These are phyloP conservation scores for Viridothelium virens DNA, from an alignment of 495 filamentous ascomycete species.

Conservation along the genomic window DNA sequence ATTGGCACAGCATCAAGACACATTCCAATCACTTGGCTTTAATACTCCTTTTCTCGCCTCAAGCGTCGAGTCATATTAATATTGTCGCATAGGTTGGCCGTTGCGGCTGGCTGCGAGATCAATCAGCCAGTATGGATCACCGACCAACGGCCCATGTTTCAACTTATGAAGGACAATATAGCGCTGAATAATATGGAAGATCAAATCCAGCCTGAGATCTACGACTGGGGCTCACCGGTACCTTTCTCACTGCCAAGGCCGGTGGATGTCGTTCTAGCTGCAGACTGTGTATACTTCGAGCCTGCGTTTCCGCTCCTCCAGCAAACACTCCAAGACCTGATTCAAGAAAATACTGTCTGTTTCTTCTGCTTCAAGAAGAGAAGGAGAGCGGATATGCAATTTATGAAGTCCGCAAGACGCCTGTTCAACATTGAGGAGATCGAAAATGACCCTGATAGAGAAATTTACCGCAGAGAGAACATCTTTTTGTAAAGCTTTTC, in stretches of 20 bases:
- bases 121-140: constrained; percentile 60
- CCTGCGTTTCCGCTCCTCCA: constrained; percentile 83
- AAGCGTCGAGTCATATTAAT: too few species aligned
- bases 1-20: not conserved
- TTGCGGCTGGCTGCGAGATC: constrained; percentile 51
- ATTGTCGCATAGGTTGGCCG: constrained; percentile 45
- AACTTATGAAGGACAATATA: constrained; percentile 78
- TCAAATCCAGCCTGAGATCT: constrained; percentile 50
- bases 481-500: constrained; percentile 39
- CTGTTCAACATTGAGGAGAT: constrained; percentile 39
- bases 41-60: too few species aligned
- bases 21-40: not conserved
- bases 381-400: constrained; percentile 48
- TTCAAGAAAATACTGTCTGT: constrained; percentile 50
- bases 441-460: constrained; percentile 38
- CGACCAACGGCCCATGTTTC: constrained; percentile 76
- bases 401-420: constrained; percentile 42
- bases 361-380: constrained; percentile 96
- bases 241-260: constrained; percentile 44
- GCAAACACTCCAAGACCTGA: constrained; percentile 55
- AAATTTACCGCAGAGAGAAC: constrained; percentile 38
- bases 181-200: constrained; percentile 61
- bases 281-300: constrained; percentile 96
- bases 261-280: constrained; percentile 78
- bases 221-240: constrained; percentile 63